Percentiles rank a stretch among this genome's conserved stretches.
These are phyloP conservation scores for Clitoria ternatea DNA, from an alignment of 306 rosid genomes.

Conservation along the genomic window DNA sequence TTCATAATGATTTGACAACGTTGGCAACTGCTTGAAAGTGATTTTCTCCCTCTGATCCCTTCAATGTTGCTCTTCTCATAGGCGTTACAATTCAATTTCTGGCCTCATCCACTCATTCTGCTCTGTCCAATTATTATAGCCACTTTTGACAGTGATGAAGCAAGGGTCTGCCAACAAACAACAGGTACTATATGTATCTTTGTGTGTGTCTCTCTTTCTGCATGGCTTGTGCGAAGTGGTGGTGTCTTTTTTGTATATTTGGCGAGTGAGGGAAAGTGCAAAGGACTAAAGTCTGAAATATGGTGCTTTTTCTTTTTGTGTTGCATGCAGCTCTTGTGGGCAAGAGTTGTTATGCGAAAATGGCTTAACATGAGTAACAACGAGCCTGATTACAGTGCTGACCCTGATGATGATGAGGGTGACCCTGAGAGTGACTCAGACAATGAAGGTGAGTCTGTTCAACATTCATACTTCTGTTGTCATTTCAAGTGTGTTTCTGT, in stretches of 20 bases:
- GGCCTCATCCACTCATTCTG: slow-evolving; percentile 14
- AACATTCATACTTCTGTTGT: not conserved
- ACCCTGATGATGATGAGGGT: slow-evolving; percentile 45
- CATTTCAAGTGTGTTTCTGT: not conserved
- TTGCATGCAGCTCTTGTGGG: slow-evolving; percentile 78
- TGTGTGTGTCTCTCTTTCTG: not conserved
- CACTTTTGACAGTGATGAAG: slow-evolving; percentile 40
- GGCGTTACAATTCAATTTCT: not conserved
- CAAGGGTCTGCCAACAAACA: slow-evolving; percentile 39
- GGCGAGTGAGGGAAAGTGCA: slow-evolving; percentile 39
- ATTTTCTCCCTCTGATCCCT: not conserved
- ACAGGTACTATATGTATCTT: slow-evolving; percentile 38
- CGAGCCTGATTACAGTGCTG: slow-evolving; percentile 68
- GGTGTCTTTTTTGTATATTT: slow-evolving; percentile 1
- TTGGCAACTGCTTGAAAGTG: not conserved
- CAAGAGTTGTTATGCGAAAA: slow-evolving; percentile 64
- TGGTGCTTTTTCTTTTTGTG: slow-evolving; percentile 49
- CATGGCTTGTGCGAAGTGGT: not conserved
- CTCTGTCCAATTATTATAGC: not conserved
- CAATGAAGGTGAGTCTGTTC: slow-evolving; percentile 36
- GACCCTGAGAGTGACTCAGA: slow-evolving; percentile 51
- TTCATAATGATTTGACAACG: not conserved
- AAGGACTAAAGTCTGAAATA: slow-evolving; percentile 45
- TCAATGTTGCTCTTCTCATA: not conserved
- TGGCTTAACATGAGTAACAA: slow-evolving; percentile 64